Evolutionary conservation across 2,329 filamentous ascomycete genomes (phyloP).

Genomic region (Aspergillus terreus): DNA sequence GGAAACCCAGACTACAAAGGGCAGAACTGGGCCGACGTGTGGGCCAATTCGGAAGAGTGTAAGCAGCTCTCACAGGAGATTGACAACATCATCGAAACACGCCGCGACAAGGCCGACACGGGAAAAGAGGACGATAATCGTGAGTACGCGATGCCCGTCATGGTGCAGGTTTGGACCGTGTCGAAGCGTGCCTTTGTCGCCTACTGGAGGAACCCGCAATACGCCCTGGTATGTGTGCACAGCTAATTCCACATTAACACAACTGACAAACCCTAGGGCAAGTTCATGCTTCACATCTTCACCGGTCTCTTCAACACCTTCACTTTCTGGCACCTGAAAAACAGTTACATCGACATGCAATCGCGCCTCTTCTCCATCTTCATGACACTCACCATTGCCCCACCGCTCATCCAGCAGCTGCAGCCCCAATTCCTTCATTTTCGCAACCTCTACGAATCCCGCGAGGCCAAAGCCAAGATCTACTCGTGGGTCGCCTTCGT

Average conservation of each 20-base stretch:
- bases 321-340: constrained; percentile 63
- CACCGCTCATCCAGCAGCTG: constrained; percentile 71
- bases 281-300: constrained; percentile 59
- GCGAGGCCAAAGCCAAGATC: constrained; percentile 74
- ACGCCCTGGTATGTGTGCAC: constrained; percentile 47
- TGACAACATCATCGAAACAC: constrained; percentile 47
- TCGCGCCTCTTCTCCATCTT: constrained; percentile 72
- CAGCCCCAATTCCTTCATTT: constrained; percentile 68
- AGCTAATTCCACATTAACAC: too few species aligned
- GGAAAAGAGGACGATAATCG: constrained; percentile 48
- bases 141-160: constrained; percentile 61
- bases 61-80: constrained; percentile 50
- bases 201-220: constrained; percentile 65
- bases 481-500: constrained; percentile 73
- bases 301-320: constrained; percentile 67
- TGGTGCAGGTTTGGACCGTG: constrained; percentile 52
- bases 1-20: constrained; percentile 59
- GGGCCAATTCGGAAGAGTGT: constrained; percentile 53
- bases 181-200: constrained; percentile 57
- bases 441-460: constrained; percentile 64
- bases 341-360: constrained; percentile 61
- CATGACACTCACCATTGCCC: constrained; percentile 70
- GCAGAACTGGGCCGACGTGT: constrained; percentile 61
- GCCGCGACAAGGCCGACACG: constrained; percentile 38
- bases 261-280: constrained; percentile 45